Evolutionary conservation across 2,329 filamentous ascomycete species (phyloP), one percentile per base, ranked within the genome.

Genomic region (Epichloe hybrida): DNA sequence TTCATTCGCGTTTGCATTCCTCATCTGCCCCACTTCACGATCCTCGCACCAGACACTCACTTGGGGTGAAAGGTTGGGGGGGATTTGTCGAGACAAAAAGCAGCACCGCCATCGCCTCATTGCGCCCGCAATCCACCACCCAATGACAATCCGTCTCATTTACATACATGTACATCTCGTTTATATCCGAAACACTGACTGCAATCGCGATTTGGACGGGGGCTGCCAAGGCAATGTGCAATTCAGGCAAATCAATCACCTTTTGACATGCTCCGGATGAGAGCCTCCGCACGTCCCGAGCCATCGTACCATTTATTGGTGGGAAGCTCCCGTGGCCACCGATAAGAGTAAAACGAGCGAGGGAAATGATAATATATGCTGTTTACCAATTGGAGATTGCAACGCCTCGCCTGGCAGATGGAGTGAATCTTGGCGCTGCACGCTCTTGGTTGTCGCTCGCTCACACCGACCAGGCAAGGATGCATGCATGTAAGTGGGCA

Each of bases 351-450:
- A 36, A 45, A 21, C 6, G 21, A 40, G 38, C 17, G 23, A 15
- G 23, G 23, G 9, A 21, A 34, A 48, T 17, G 17, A 17, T 17
- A 17, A 17, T 21, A 34, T 27, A 34, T n/a, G 23, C 37, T 39
- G 6, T 27, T 50, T 31, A 1, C 27, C 27, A 31, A 31, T 31
- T 31, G 2, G 27, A 31, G 9, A 46, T 43, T 20, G 49, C 43
- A 43, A 41, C 49, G 49, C 49, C 49, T 43, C 44, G 44, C 39
- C 44, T 47, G 37, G 47, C 21, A 34, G 31, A 43, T 43, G 45
- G 35, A 37, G 36, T 45, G 17, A 21, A 41, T 21, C 49, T 41
- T 40, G 48, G 23, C 42, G 13, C 43, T 38, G 13, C 21, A 20
- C 23, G 20, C 20, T 21, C 37, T 31, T 6, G 38, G 9, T 8